Evolutionary conservation across 805 yeast genomes (phyloP).

Genomic region (Scheffersomyces amazonensis): DNA sequence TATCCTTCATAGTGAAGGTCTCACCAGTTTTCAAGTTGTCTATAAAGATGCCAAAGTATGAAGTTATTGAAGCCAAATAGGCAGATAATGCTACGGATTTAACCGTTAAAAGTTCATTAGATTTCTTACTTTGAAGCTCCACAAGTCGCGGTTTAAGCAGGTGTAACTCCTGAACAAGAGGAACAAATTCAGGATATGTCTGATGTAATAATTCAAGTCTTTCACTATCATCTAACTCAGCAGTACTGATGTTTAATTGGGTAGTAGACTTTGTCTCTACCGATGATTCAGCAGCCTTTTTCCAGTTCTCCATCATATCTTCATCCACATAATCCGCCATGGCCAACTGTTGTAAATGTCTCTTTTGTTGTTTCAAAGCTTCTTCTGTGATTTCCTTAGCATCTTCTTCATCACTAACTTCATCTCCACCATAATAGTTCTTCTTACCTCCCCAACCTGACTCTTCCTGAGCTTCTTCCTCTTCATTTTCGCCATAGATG

Average conservation of each 20-base stretch:
- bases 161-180: slow-evolving; percentile 62
- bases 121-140: slow-evolving; percentile 8
- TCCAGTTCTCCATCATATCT: slow-evolving; percentile 79
- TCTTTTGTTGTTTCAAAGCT: slow-evolving; percentile 81
- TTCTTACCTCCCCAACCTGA: slow-evolving; percentile 45
- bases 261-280: slow-evolving; percentile 25
- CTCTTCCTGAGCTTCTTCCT: slow-evolving; percentile 24
- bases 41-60: slow-evolving; percentile 74
- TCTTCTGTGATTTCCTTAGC: slow-evolving; percentile 81
- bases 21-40: slow-evolving; percentile 55
- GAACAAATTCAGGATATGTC: slow-evolving; percentile 80
- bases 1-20: slow-evolving; percentile 70
- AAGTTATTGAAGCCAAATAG: slow-evolving; percentile 72
- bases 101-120: slow-evolving; percentile 38
- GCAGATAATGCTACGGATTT: slow-evolving; percentile 72
- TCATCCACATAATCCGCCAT: slow-evolving; percentile 66
- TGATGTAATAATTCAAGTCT: slow-evolving; percentile 53
- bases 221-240: slow-evolving; percentile 50
- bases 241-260: slow-evolving; percentile 28
- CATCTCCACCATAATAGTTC: slow-evolving; percentile 61
- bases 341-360: slow-evolving; percentile 65
- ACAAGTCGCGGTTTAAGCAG: slow-evolving; percentile 14
- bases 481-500: slow-evolving; percentile 21
- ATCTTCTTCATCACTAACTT: slow-evolving; percentile 69
- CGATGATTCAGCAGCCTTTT: slow-evolving; percentile 48